Evolutionary conservation across 2,329 filamentous ascomycete species (phyloP).

Genomic region (Pestalotiopsis sp.): DNA sequence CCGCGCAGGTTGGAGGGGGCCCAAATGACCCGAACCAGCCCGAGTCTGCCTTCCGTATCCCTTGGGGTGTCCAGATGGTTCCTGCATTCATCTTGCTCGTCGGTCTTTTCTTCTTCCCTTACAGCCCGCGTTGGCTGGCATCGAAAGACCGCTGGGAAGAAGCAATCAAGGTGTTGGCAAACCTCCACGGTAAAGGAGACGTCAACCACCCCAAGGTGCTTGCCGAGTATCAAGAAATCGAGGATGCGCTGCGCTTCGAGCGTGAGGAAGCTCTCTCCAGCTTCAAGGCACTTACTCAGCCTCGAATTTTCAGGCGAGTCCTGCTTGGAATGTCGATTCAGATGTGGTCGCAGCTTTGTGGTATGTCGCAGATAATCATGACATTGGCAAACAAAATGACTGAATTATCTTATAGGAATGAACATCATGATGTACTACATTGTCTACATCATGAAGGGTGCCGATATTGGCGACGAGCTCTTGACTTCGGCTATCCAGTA

Average conservation of each 20-base stretch:
- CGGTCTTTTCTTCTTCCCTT: slow-evolving; percentile 63
- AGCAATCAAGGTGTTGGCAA: slow-evolving; percentile 58
- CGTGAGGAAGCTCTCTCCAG: slow-evolving; percentile 52
- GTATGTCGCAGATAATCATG: slow-evolving; percentile 16
- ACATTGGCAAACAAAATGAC: no score
- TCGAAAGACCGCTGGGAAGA: slow-evolving; percentile 70
- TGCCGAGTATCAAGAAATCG: slow-evolving; percentile 65
- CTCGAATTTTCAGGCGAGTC: slow-evolving; percentile 58
- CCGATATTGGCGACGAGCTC: slow-evolving; percentile 58
- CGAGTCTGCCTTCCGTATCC: slow-evolving; percentile 59
- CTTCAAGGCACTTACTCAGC: slow-evolving; percentile 50
- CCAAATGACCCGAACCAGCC: slow-evolving; percentile 53
- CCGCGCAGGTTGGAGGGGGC: slow-evolving; percentile 55
- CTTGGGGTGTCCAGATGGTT: slow-evolving; percentile 63
- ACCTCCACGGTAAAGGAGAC: slow-evolving; percentile 61
- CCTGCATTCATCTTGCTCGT: slow-evolving; percentile 56
- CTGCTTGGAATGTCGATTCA: slow-evolving; percentile 60
- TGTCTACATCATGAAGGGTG: slow-evolving; percentile 62
- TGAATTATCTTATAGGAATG: slow-evolving; percentile 44
- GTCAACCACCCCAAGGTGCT: slow-evolving; percentile 60
- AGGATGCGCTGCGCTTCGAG: slow-evolving; percentile 57
- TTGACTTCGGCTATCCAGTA: slow-evolving; percentile 66
- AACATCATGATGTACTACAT: slow-evolving; percentile 66
- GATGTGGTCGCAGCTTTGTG: slow-evolving; percentile 60
- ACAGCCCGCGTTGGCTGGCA: slow-evolving; percentile 72